These are phyloP conservation scores for Raddia guianensis DNA, from an alignment of 176 grass and related monocot genomes.

Conservation along the genomic window DNA sequence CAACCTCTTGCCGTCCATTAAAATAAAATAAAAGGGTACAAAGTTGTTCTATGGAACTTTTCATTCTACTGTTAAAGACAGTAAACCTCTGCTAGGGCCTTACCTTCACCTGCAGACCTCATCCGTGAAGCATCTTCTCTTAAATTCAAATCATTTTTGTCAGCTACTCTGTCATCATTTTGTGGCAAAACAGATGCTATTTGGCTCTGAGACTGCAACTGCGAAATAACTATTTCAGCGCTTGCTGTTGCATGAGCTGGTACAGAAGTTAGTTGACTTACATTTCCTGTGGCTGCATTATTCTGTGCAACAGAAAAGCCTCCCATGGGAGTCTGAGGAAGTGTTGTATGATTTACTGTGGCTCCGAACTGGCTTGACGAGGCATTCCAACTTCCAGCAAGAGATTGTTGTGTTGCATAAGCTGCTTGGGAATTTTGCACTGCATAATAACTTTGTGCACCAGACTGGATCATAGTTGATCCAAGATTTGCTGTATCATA, in stretches of 20 bases:
- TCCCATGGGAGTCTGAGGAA: conserved; percentile 43
- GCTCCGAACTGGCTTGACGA: conserved; percentile 46
- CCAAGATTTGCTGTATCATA: conserved; percentile 42
- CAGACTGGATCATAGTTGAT: conserved; percentile 43
- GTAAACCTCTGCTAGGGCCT: conserved; percentile 14
- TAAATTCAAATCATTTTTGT: conserved; percentile 46
- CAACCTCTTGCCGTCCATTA: not conserved
- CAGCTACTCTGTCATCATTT: conserved; percentile 35
- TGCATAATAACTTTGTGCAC: conserved; percentile 50
- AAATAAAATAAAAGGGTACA: not conserved
- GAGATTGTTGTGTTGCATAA: conserved; percentile 50
- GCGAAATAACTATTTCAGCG: conserved; percentile 37
- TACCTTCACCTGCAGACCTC: conserved; percentile 66
- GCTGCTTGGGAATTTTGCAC: conserved; percentile 48
- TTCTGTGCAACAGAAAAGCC: conserved; percentile 41
- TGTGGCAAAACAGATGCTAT: conserved; percentile 30
- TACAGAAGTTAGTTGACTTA: conserved; percentile 38
- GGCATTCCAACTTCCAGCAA: conserved; percentile 47
- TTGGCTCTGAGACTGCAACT: conserved; percentile 32
- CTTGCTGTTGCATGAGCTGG: conserved; percentile 28
- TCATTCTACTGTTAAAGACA: conserved; percentile 5
- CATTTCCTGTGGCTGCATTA: conserved; percentile 45
- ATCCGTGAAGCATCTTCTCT: conserved; percentile 41
- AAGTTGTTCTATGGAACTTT: not conserved
- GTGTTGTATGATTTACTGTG: conserved; percentile 42